phyloP scores from a whole-genome alignment of 108 stramenopile species.

The Conticribra weissflogii region DNA sequence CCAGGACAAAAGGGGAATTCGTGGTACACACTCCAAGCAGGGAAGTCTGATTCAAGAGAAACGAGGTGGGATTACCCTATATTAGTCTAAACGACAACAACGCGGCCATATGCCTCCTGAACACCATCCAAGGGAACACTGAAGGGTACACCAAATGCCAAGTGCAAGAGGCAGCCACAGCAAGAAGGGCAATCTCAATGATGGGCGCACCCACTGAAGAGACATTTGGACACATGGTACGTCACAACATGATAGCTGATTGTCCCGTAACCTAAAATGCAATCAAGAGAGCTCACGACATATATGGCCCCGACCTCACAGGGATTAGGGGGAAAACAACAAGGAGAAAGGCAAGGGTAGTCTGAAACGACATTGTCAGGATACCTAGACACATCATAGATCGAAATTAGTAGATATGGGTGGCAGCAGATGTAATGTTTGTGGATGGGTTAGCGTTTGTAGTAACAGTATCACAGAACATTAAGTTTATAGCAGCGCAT shows the following conservation, averaged over 20 bases:
- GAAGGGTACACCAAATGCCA: constrained; percentile 40
- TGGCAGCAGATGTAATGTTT: constrained; percentile 42
- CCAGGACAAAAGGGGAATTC: neutral
- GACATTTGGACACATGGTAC: constrained; percentile 6
- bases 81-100: constrained; percentile 5
- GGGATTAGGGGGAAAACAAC: constrained; percentile 34
- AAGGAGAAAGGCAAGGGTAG: constrained; percentile 13
- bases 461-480: constrained; percentile 35
- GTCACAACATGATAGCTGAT: too few species aligned
- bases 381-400: constrained; percentile 29
- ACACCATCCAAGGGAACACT: constrained; percentile 19
- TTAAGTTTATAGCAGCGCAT: too few species aligned
- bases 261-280: constrained; percentile 27
- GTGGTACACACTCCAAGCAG: constrained; percentile 22
- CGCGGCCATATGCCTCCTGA: neutral
- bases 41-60: constrained; percentile 6
- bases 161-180: constrained; percentile 13
- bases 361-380: constrained; percentile 12
- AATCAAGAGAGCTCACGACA: constrained; percentile 14
- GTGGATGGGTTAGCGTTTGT: constrained; percentile 45
- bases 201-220: constrained; percentile 20
- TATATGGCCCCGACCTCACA: constrained; percentile 40
- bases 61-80: constrained; percentile 6
- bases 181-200: constrained; percentile 16
- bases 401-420: constrained; percentile 21